Percentiles rank a stretch among this genome's conserved stretches.
These are phyloP conservation scores for Alternaria gansuensis DNA, from an alignment of 2,329 filamentous ascomycete genomes.

Conservation along the genomic window DNA sequence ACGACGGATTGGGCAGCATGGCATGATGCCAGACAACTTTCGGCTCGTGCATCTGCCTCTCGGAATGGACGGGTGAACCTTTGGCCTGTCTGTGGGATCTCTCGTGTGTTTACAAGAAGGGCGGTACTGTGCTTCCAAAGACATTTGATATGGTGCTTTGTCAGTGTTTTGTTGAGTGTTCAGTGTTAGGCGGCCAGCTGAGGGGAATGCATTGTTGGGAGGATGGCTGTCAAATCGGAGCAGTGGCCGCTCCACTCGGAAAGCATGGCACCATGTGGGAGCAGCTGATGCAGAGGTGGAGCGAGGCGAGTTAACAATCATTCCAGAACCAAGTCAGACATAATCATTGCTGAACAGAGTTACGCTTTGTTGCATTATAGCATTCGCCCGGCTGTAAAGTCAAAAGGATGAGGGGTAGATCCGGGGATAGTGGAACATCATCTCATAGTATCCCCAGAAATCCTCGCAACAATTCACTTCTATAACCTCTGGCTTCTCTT, in stretches of 20 bases:
- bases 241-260: slow-evolving; percentile 12
- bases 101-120: slow-evolving; percentile 1
- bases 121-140: slow-evolving; percentile 3
- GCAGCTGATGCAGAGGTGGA: slow-evolving; percentile 37
- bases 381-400: slow-evolving; percentile 25
- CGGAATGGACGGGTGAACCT: slow-evolving; percentile 13
- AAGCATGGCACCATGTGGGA: slow-evolving; percentile 19
- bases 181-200: slow-evolving; percentile 15
- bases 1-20: slow-evolving; percentile 50
- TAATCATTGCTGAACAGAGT: slow-evolving; percentile 21
- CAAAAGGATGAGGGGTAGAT: slow-evolving; percentile 15
- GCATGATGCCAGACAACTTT: slow-evolving; percentile 36
- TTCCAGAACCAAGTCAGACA: slow-evolving; percentile 30
- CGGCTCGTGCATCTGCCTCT: slow-evolving; percentile 25
- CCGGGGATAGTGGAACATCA: slow-evolving; percentile 12
- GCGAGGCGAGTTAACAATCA: slow-evolving; percentile 21
- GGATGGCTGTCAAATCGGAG: slow-evolving; percentile 14
- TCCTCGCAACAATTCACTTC: neutral
- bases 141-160: neutral
- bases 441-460: neutral
- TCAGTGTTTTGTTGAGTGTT: slow-evolving; percentile 16
- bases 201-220: slow-evolving; percentile 4
- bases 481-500: neutral
- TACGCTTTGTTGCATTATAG: slow-evolving; percentile 32
- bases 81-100: slow-evolving; percentile 2